These are phyloP conservation scores for Taiozyma sp. DNA, from an alignment of 1,139 yeast genomes.

Conservation along the genomic window DNA sequence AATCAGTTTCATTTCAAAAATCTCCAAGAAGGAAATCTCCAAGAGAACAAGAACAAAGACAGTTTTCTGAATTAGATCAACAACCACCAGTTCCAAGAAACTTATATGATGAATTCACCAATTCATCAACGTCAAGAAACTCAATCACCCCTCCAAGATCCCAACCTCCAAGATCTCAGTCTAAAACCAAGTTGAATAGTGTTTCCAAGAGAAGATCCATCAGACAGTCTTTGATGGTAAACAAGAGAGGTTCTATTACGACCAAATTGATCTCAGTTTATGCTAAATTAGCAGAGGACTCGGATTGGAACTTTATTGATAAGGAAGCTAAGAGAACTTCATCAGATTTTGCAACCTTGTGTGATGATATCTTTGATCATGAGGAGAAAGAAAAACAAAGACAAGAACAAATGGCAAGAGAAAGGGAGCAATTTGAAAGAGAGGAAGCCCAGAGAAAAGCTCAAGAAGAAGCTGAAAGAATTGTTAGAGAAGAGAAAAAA, in stretches of 20 bases:
- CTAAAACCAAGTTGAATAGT: constrained; percentile 7
- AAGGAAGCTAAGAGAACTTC: constrained; percentile 72
- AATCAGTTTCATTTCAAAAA: constrained; percentile 50
- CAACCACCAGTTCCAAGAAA: constrained; percentile 33
- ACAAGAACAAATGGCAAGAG: constrained; percentile 43
- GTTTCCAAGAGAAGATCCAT: constrained; percentile 23
- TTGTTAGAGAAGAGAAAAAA: constrained; percentile 33
- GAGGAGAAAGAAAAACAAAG: constrained; percentile 53
- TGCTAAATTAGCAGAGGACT: constrained; percentile 57
- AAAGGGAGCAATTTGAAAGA: constrained; percentile 21
- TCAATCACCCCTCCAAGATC: not conserved
- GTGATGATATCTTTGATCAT: constrained; percentile 69
- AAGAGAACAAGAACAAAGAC: constrained; percentile 8
- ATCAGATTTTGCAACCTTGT: constrained; percentile 69
- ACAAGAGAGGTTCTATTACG: constrained; percentile 64
- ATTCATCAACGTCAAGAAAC: constrained; percentile 21
- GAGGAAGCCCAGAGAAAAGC: constrained; percentile 38
- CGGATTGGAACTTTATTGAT: constrained; percentile 67
- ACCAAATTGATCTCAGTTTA: constrained; percentile 64
- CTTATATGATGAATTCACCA: constrained; percentile 25
- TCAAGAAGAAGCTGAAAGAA: constrained; percentile 29
- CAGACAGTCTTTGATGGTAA: constrained; percentile 32
- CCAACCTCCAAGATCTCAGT: constrained; percentile 19
- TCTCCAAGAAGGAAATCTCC: constrained; percentile 25
- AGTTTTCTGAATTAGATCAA: constrained; percentile 13